Evolutionary conservation across 495 filamentous ascomycete genomes (phyloP).

Genomic region (Usnea hakonensis): DNA sequence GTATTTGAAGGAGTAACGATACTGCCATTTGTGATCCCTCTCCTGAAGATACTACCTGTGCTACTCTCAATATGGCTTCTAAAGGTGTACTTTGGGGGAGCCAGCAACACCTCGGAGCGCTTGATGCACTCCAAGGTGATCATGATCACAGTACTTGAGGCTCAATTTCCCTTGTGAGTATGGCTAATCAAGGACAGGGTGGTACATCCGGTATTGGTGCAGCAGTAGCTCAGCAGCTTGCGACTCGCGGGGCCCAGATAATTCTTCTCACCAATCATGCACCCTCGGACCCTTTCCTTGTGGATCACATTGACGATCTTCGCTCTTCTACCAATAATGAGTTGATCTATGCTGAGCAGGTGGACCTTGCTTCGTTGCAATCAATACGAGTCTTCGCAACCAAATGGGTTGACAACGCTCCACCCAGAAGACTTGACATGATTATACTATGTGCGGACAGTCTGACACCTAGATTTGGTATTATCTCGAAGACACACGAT

Average conservation of each 20-base stretch:
- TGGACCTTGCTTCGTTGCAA: conserved; percentile 78
- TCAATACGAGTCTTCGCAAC: conserved; percentile 93
- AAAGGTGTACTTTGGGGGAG: conserved; percentile 74
- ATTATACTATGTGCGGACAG: conserved; percentile 78
- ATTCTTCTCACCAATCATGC: conserved; percentile 80
- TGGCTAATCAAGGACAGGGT: conserved; percentile 45
- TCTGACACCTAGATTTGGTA: conserved; percentile 54
- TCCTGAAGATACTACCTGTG: conserved; percentile 53
- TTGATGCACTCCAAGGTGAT: conserved; percentile 88
- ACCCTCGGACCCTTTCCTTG: conserved; percentile 75
- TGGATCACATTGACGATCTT: conserved; percentile 86
- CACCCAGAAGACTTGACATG: conserved; percentile 87
- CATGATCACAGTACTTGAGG: conserved; percentile 66
- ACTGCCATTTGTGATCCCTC: conserved; percentile 55
- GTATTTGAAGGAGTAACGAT: conserved; percentile 55
- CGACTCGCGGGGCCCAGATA: conserved; percentile 77
- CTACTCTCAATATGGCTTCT: conserved; percentile 53
- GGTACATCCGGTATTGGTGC: conserved; percentile 93
- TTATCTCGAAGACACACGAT: conserved; percentile 54
- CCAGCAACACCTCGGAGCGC: conserved; percentile 66
- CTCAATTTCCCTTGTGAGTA: background rate
- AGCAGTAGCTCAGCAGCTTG: conserved; percentile 62
- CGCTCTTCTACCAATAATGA: conserved; percentile 73
- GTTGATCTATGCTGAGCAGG: conserved; percentile 89
- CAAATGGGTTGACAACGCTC: conserved; percentile 94